A percentile compares a stretch with the other conserved stretches of the same genome.
phyloP scores from a whole-genome alignment of 129 eudicot genomes.

The Flaveria sonorensis region DNA sequence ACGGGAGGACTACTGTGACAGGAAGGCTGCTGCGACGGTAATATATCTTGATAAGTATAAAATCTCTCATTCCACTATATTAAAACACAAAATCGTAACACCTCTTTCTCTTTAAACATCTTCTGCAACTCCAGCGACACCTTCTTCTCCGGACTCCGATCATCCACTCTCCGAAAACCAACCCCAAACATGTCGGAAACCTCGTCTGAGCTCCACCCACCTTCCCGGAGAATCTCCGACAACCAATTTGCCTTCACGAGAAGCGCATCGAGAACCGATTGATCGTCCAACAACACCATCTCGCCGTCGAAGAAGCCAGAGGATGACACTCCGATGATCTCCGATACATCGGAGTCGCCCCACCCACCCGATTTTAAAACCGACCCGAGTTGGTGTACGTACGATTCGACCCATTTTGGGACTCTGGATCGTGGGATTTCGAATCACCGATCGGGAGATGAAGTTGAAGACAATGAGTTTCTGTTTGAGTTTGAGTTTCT shows the following conservation, averaged over 20 bases:
- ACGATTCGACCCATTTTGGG: conserved; percentile 75
- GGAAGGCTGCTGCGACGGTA: no score
- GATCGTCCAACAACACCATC: conserved; percentile 79
- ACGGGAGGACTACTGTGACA: no score
- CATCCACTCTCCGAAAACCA: conserved; percentile 65
- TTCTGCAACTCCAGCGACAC: no score
- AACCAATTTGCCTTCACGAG: conserved; percentile 77
- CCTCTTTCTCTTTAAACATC: no score
- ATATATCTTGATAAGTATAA: no score
- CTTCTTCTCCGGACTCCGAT: conserved; percentile 52
- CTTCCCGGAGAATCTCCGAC: conserved; percentile 71
- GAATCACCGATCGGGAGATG: conserved; percentile 67
- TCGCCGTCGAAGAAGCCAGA: conserved; percentile 76
- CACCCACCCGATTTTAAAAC: no score
- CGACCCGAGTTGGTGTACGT: conserved; percentile 62
- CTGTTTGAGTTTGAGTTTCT: conserved; percentile 46
- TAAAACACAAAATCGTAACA: no score
- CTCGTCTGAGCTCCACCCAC: conserved; percentile 98
- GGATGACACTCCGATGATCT: no score
- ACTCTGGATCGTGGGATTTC: conserved; percentile 51
- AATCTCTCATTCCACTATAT: no score
- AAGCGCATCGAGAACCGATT: conserved; percentile 75
- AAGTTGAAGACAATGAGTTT: conserved; percentile 47
- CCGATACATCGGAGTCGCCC: no score
- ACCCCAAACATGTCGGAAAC: conserved; percentile 85